These are phyloP conservation scores for Phaseolus lunatus DNA, from an alignment of 306 rosid genomes.

Conservation along the genomic window DNA sequence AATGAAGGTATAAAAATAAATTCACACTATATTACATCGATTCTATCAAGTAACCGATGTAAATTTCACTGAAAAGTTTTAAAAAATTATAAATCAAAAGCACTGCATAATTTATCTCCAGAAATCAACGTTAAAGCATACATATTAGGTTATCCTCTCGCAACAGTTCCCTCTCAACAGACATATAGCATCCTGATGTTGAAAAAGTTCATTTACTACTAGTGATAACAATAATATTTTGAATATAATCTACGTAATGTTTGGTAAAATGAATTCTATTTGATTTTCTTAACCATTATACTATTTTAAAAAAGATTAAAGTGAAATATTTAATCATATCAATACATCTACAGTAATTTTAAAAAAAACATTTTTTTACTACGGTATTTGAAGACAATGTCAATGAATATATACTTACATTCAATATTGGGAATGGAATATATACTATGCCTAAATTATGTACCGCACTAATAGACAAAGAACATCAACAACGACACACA, in stretches of 20 bases:
- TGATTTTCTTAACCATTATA: neutral
- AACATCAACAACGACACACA: slow-evolving; percentile 33
- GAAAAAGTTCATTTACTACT: no score
- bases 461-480: slow-evolving; percentile 45
- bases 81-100: no score
- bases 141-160: no score
- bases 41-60: no score
- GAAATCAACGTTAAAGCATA: no score
- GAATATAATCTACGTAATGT: neutral
- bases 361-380: neutral
- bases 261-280: neutral
- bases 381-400: neutral
- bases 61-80: no score
- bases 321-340: neutral
- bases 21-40: no score
- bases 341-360: neutral
- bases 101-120: no score
- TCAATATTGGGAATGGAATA: slow-evolving; percentile 48
- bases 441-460: slow-evolving; percentile 39
- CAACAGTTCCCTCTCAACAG: no score
- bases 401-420: slow-evolving; percentile 25
- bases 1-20: no score
- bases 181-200: no score
- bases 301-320: neutral
- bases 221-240: neutral